Conservation (phyloP, 1,139 yeast genomes). For the Scheffersomyces parashehatae region DNA sequence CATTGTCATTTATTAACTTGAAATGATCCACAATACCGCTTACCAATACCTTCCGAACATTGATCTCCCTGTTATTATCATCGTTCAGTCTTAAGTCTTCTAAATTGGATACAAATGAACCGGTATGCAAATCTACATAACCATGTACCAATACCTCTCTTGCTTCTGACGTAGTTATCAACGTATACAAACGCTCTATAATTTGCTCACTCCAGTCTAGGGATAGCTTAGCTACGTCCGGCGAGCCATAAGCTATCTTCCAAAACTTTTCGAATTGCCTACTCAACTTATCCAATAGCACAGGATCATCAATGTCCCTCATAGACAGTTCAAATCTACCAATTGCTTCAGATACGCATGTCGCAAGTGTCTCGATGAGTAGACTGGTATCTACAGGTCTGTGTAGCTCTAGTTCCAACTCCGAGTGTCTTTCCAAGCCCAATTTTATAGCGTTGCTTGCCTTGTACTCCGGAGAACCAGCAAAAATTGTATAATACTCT, state of each 20-base stretch:
- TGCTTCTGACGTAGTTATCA: slow-evolving; percentile 51
- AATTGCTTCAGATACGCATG: background rate
- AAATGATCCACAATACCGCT: slow-evolving; percentile 68
- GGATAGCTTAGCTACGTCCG: slow-evolving; percentile 23
- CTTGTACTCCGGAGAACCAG: slow-evolving; percentile 14
- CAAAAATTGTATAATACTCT: slow-evolving; percentile 19
- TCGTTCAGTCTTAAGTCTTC: slow-evolving; percentile 3
- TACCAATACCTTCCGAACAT: slow-evolving; percentile 39
- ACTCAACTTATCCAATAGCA: background rate
- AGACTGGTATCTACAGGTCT: slow-evolving; percentile 8
- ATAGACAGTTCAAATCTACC: slow-evolving; percentile 1
- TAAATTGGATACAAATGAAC: slow-evolving; percentile 20
- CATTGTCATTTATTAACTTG: slow-evolving; percentile 14
- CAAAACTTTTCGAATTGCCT: background rate
- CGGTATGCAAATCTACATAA: slow-evolving; percentile 35
- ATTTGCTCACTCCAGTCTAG: slow-evolving; percentile 35
- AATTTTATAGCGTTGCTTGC: slow-evolving; percentile 9
- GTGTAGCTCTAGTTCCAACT: slow-evolving; percentile 13
- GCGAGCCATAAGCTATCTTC: slow-evolving; percentile 11
- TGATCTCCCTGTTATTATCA: slow-evolving; percentile 1
- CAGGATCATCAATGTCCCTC: background rate
- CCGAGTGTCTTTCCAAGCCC: slow-evolving; percentile 12
- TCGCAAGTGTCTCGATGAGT: background rate
- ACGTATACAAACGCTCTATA: slow-evolving; percentile 32
- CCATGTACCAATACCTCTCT: slow-evolving; percentile 64